phyloP scores from a whole-genome alignment of 129 eudicot genomes.

The Smallanthus sonchifolius region DNA sequence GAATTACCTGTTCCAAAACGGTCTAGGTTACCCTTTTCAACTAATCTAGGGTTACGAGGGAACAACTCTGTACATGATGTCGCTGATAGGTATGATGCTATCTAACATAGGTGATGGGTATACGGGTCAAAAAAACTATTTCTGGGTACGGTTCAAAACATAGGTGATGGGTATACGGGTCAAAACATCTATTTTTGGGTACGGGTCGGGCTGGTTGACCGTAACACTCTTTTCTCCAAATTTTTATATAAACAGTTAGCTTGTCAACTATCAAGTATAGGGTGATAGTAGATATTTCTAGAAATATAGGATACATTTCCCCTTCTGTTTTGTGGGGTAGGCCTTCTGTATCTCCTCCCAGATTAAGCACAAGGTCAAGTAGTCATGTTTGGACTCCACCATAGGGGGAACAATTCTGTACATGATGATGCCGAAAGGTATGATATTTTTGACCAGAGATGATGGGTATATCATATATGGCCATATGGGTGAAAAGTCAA shows the following conservation, averaged over 20 bases:
- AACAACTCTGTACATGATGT: slow-evolving; percentile 36
- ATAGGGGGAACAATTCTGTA: slow-evolving; percentile 18
- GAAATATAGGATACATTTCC: neutral
- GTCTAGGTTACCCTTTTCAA: slow-evolving; percentile 55
- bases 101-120: neutral
- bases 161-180: too few species aligned
- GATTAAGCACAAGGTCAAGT: slow-evolving; percentile 30
- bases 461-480: neutral
- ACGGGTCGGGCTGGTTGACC: too few species aligned
- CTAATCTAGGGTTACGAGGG: slow-evolving; percentile 38
- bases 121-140: neutral
- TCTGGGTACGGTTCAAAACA: too few species aligned
- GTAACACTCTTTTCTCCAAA: neutral
- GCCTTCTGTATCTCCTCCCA: slow-evolving; percentile 47
- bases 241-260: neutral
- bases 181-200: neutral
- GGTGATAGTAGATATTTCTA: too few species aligned
- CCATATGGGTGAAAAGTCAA: neutral
- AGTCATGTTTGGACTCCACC: slow-evolving; percentile 22
- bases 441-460: neutral
- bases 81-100: too few species aligned
- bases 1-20: slow-evolving; percentile 51
- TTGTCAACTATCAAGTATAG: neutral
- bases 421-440: slow-evolving; percentile 61
- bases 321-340: slow-evolving; percentile 13